Conservation (phyloP, 2,329 filamentous ascomycete genomes). For the Diplodia seriata region DNA sequence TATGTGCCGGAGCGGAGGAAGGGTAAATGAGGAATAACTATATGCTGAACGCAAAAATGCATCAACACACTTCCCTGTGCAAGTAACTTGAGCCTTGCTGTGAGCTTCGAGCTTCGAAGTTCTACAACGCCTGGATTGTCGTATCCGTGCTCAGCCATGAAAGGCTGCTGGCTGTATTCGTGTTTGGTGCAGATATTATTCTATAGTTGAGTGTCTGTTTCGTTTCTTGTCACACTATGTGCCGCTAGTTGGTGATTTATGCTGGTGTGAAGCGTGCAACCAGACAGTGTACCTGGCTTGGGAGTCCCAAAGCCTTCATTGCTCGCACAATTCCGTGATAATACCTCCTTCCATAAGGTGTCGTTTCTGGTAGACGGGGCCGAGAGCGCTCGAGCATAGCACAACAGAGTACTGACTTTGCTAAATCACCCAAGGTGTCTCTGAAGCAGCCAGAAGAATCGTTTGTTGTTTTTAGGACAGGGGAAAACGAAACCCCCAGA, state of each 20-base stretch:
- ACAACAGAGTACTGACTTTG: no score
- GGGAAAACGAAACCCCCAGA: no score
- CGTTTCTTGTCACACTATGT: not conserved
- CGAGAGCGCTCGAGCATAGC: no score
- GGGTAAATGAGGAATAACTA: constrained; percentile 10
- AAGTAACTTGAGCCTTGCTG: not conserved
- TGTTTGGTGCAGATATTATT: no score
- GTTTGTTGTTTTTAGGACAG: no score
- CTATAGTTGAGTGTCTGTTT: not conserved
- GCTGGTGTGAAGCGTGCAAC: not conserved
- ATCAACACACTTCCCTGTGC: not conserved
- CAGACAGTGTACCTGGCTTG: not conserved
- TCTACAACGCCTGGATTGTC: no score
- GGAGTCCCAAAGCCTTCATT: not conserved
- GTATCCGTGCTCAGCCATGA: not conserved
- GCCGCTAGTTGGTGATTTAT: not conserved
- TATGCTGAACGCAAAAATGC: constrained; percentile 21
- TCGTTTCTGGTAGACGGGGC: not conserved
- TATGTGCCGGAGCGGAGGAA: not conserved
- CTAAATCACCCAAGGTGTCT: no score
- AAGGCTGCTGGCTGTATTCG: not conserved
- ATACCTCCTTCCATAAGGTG: not conserved
- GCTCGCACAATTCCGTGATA: not conserved
- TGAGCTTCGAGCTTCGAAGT: not conserved
- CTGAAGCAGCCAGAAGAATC: no score